Evolutionary conservation across 345 rosid genomes (phyloP).

Genomic region (Hibiscus tridactylites): DNA sequence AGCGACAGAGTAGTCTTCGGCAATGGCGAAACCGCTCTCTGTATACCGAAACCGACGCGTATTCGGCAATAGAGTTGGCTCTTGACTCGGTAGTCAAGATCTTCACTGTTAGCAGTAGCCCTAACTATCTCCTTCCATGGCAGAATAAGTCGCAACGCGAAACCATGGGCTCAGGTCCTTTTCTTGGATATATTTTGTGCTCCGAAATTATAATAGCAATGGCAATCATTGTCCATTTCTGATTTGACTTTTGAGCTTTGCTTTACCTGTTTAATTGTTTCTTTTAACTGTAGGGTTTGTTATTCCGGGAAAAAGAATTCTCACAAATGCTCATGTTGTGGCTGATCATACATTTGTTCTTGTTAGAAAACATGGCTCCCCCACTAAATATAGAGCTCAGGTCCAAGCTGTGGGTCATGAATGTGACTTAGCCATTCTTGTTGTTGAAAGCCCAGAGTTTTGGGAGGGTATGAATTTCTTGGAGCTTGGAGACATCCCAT

Average conservation of each 20-base stretch:
- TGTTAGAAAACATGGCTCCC: slow-evolving; percentile 79
- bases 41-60: slow-evolving; percentile 18
- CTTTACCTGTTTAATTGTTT: background rate
- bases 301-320: slow-evolving; percentile 57
- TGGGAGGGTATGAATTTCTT: slow-evolving; percentile 54
- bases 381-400: slow-evolving; percentile 57
- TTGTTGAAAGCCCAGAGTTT: slow-evolving; percentile 56
- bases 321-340: slow-evolving; percentile 86
- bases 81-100: slow-evolving; percentile 68
- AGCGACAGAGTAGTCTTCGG: background rate
- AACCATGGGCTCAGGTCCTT: slow-evolving; percentile 56
- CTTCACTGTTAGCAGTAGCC: slow-evolving; percentile 47
- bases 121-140: slow-evolving; percentile 61
- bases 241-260: background rate
- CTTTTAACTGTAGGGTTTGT: slow-evolving; percentile 34
- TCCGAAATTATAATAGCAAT: background rate
- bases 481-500: slow-evolving; percentile 74
- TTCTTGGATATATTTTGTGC: background rate
- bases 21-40: background rate
- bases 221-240: background rate
- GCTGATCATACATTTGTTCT: slow-evolving; percentile 78
- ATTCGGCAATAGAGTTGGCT: slow-evolving; percentile 37
- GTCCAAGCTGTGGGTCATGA: slow-evolving; percentile 76
- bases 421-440: slow-evolving; percentile 74
- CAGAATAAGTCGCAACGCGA: slow-evolving; percentile 74